phyloP scores from a whole-genome alignment of 1,284 basidiomycete species.

The Garcileccinum viscosum region DNA sequence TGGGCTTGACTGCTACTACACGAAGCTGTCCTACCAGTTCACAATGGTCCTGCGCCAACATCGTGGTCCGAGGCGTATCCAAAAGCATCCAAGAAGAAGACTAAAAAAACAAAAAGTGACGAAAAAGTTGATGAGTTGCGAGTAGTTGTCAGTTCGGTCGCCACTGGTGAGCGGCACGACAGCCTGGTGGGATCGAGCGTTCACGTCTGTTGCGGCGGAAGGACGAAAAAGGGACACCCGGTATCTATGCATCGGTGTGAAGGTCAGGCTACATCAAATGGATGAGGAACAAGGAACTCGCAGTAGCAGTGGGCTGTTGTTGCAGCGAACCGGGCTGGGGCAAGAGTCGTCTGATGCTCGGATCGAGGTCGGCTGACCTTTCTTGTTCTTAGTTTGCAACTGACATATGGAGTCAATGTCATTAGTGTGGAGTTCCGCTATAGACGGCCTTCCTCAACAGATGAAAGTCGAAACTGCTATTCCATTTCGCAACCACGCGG shows the following conservation, averaged over 20 bases:
- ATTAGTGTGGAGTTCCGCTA: not conserved
- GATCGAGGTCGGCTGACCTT: conserved; percentile 70
- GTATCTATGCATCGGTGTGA: conserved; percentile 93
- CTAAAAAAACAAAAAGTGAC: conserved; percentile 56
- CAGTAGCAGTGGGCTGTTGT: conserved; percentile 87
- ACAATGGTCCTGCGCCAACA: conserved; percentile 52
- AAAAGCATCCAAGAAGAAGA: conserved; percentile 54
- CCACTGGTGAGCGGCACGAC: conserved; percentile 97
- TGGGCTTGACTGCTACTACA: conserved; percentile 98
- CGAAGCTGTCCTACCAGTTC: conserved; percentile 94
- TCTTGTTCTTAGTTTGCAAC: not conserved
- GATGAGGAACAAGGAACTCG: conserved; percentile 89
- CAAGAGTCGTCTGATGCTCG: conserved; percentile 87
- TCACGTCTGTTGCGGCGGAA: conserved; percentile 80
- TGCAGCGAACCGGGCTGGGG: conserved; percentile 86
- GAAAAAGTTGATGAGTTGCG: conserved; percentile 91
- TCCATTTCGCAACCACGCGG: conserved; percentile 93
- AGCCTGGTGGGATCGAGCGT: conserved; percentile 96
- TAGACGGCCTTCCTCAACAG: conserved; percentile 95
- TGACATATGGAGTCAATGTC: not conserved
- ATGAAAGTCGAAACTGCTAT: conserved; percentile 84
- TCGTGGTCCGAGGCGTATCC: conserved; percentile 38
- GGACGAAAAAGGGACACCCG: conserved; percentile 70
- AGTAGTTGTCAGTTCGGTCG: conserved; percentile 97
- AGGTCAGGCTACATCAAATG: conserved; percentile 96